Conservation (phyloP, 805 yeast species). For the Sugiyamaella boreocaroliniensis region DNA sequence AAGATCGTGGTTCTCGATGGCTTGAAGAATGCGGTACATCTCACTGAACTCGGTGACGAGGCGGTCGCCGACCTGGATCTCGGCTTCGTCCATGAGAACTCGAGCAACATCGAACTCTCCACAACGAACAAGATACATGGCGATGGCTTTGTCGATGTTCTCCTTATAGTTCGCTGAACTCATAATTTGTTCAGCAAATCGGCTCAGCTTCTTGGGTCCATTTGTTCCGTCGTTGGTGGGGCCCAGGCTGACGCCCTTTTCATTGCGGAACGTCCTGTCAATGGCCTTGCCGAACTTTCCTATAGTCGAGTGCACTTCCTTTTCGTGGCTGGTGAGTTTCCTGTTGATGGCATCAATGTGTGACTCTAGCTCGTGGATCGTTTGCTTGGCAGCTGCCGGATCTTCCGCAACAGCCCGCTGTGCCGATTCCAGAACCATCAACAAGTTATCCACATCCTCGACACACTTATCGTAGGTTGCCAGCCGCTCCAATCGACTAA, state of each 20-base stretch:
- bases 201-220: constrained; percentile 9
- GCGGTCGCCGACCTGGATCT: constrained; percentile 28
- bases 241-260: constrained; percentile 7
- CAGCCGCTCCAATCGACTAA: constrained; percentile 25
- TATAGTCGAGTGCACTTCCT: constrained; percentile 24
- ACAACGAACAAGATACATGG: constrained; percentile 41
- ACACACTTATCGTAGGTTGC: constrained; percentile 29
- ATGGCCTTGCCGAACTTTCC: constrained; percentile 29
- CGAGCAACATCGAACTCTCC: constrained; percentile 39
- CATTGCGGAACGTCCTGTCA: constrained; percentile 21
- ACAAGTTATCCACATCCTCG: constrained; percentile 26
- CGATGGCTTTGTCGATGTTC: constrained; percentile 37
- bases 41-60: constrained; percentile 35
- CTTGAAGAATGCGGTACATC: constrained; percentile 39
- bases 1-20: constrained; percentile 34
- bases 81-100: constrained; percentile 26
- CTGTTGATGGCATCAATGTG: constrained; percentile 11
- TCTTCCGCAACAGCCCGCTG: constrained; percentile 21
- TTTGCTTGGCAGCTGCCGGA: not conserved
- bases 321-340: constrained; percentile 23
- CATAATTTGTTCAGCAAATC: constrained; percentile 7
- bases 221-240: constrained; percentile 11
- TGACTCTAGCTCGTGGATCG: constrained; percentile 14
- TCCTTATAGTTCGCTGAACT: constrained; percentile 9
- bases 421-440: constrained; percentile 24